Base-by-base conservation (phyloP, 768 basidiomycete species). In the Amanita phalloides region DNA sequence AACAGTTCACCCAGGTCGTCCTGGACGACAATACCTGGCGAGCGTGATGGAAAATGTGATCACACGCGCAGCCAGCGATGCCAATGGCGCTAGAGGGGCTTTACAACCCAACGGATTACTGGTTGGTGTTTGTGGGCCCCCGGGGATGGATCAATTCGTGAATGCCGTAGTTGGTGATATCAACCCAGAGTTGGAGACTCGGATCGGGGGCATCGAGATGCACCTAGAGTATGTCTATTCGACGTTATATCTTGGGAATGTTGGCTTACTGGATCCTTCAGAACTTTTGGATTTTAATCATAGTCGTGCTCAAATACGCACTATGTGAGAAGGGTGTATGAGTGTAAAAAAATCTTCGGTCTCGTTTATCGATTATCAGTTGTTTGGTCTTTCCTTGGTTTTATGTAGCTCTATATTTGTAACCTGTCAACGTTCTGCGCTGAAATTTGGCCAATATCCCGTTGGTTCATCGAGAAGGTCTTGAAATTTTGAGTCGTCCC, bases 51-150 rank as follows among this genome's bases (percentile, higher is more conserved):
- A 78, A 41, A 61, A 68, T 4, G 71, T 76, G 8, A 70, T 79
- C 37, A 61, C 65, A 10, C 64, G 69, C 23, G 73, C 78, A 1
- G 68, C 76, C 30, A 66, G 68, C 5, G 62, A 77, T 5, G 73
- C 71, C 2, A 63, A 67, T 13, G 68, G 68, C 3, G 57, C 60
- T 42, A 53, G 42, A 33, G 36, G 54, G 36, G 45, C 39, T 42
- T 11, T 28, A 25, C 51, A 53, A 42, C 49, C 49, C 28, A 45
- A 69, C 0, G 85, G 84, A 3, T 61, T 86, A 50, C 63, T 76
- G 4, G 76, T 86, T 1, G 79, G 72, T 14, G 77, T 79, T 7
- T 86, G 84, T 62, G 84, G 84, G 1, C 84, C 85, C 1, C 57
- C 58, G 2, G 68, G 64, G 8, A 56, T 87, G 48, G 75, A 72